Conservation (phyloP, 2,329 filamentous ascomycete species). For the Purpureocillium lavendulum region DNA sequence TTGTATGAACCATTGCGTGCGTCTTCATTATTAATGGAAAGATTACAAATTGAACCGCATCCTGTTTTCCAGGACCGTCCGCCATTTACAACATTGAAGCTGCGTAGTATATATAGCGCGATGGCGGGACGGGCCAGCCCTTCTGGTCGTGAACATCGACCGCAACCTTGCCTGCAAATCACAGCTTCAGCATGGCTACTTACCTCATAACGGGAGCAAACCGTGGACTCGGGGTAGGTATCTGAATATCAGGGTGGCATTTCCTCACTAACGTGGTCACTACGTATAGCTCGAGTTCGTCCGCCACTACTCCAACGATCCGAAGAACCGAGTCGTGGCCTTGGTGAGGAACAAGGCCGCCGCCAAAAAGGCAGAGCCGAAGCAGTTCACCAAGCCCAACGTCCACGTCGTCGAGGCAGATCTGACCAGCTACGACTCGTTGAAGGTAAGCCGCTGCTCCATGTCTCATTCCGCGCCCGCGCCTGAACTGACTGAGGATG, state of each 20-base stretch:
- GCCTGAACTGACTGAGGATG: too few relatives aligned
- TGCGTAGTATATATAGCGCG: too few relatives aligned
- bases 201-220: background rate
- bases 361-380: conserved; percentile 4
- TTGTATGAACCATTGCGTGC: too few relatives aligned
- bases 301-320: conserved; percentile 17
- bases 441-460: conserved; percentile 11
- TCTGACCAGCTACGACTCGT: conserved; percentile 20
- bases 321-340: conserved; percentile 26
- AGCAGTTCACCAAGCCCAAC: conserved; percentile 15
- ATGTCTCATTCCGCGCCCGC: too few relatives aligned
- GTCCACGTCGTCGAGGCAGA: conserved; percentile 28
- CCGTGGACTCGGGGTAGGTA: background rate
- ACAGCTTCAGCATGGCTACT: conserved; percentile 7
- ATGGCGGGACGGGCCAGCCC: too few relatives aligned
- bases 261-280: background rate
- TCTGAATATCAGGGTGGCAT: background rate
- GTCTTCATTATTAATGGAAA: too few relatives aligned
- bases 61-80: too few relatives aligned
- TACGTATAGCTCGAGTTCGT: conserved; percentile 14
- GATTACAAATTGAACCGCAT: too few relatives aligned
- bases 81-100: too few relatives aligned
- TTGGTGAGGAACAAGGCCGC: conserved; percentile 26
- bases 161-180: too few relatives aligned
- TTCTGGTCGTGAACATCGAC: too few relatives aligned